Conservation (phyloP, 371 early-diverging fungal species). For the Zopfochytrium polystomum region DNA sequence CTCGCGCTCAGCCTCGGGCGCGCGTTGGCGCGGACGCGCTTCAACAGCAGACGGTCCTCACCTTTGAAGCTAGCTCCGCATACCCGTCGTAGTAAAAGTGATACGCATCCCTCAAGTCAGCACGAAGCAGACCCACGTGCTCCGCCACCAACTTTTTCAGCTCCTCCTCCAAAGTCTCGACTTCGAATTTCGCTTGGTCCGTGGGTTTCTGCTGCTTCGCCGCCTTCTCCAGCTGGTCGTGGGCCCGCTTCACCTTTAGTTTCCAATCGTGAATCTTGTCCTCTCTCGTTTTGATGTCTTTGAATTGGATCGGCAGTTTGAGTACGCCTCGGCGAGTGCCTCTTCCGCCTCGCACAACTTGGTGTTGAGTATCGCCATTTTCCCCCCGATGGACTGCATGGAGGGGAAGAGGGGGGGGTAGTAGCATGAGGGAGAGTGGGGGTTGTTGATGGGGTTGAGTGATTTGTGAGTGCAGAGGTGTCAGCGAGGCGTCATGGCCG, state of each 20-base stretch:
- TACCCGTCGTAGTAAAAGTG: not conserved
- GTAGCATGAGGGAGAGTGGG: not conserved
- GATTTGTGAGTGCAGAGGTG: not conserved
- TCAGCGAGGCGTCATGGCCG: slow-evolving; percentile 1
- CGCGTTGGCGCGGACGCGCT: slow-evolving; percentile 8
- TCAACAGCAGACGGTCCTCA: slow-evolving; percentile 1
- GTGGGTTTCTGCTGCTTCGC: slow-evolving; percentile 15
- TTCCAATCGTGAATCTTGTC: slow-evolving; percentile 16
- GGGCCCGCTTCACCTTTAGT: slow-evolving; percentile 8
- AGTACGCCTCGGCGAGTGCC: slow-evolving; percentile 3
- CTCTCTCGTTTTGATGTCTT: slow-evolving; percentile 23
- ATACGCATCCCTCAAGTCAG: slow-evolving; percentile 7
- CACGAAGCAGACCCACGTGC: slow-evolving; percentile 21
- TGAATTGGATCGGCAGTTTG: slow-evolving; percentile 14
- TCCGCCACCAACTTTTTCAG: slow-evolving; percentile 22
- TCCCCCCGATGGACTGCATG: not conserved
- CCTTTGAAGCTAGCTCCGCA: slow-evolving; percentile 1
- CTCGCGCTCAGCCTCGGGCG: no score
- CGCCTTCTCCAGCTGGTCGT: slow-evolving; percentile 8
- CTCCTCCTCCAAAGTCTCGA: slow-evolving; percentile 15
- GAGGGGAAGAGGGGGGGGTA: slow-evolving; percentile 8
- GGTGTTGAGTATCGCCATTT: slow-evolving; percentile 3
- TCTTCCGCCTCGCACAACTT: slow-evolving; percentile 6
- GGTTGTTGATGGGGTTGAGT: slow-evolving; percentile 8
- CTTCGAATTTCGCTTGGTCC: slow-evolving; percentile 12